Base-by-base conservation (phyloP, 2,329 filamentous ascomycete genomes). In the Neonectria ditissima region DNA sequence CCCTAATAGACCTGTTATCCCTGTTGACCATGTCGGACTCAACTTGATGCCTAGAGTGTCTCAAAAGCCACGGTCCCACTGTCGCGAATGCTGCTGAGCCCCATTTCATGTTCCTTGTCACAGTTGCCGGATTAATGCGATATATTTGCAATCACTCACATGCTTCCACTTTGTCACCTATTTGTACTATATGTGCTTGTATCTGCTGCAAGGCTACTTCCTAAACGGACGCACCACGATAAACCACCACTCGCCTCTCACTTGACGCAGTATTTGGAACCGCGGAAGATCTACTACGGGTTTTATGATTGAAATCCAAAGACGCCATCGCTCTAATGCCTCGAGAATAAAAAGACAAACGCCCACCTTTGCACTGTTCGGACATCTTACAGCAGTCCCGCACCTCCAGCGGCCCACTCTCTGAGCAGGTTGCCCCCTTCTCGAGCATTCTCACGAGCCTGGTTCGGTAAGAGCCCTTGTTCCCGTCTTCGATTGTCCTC, bases 351-450 rank as follows among this genome's bases (percentile, higher is more conserved):
- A 67, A 73, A 66, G 43, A 16, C 48, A 68, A 71, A 69, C 62
- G 55, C 62, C 57, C 61, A 9, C 55, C 50, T 48, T 30, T 53
- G 30, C 37, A n/a, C 53, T 51, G 39, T 37, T 30, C 50, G 47
- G 44, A 37, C 39, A 44, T 48, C 52, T 34, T 56, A 54, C 43
- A 55, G 79, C 68, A 79, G 48, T 6, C 75, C 78, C 55, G 79
- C 67, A 2, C 77, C 78, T 51, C 77, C 78, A 5, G 73, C 78
- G 16, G 77, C 77, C 78, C 78, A 80, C 16, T 69, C 77, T 9
- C 75, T 73, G 59, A 80, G 79, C 14, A 65, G 70, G 44, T 75
- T 75, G 41, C 69, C 63, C 52, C 68, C 67, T 48, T 72, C 20
- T 30, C 57, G 63, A 39, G 53, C 68, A 34, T 70, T 69, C 14